Evolutionary conservation across 2,329 filamentous ascomycete species (phyloP).

Genomic region (Fusarium sarcochroum): DNA sequence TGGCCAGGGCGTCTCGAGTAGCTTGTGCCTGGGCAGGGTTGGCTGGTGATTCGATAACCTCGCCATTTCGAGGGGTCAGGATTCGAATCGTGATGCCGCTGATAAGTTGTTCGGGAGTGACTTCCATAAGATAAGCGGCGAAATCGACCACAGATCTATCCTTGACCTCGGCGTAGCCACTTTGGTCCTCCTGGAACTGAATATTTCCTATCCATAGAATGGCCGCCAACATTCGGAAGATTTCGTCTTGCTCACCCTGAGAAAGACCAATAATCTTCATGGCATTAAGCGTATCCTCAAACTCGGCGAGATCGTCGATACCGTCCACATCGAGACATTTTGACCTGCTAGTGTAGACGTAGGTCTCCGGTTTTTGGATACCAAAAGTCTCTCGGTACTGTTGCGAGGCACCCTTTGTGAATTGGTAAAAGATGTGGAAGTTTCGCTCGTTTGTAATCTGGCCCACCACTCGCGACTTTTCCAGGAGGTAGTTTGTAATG

Average conservation of each 20-base stretch:
- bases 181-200: conserved; percentile 89
- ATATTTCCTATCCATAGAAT: conserved; percentile 97
- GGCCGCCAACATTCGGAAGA: conserved; percentile 94
- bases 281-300: conserved; percentile 89
- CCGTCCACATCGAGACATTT: conserved; percentile 96
- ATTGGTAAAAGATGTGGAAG: conserved; percentile 99
- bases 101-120: conserved; percentile 83
- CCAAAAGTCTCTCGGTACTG: conserved; percentile 90
- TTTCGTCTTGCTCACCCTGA: conserved; percentile 92
- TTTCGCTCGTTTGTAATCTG: conserved; percentile 97
- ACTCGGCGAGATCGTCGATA: conserved; percentile 92
- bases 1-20: conserved; percentile 91
- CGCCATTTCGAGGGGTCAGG: conserved; percentile 76
- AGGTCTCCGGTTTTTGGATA: conserved; percentile 91
- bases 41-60: conserved; percentile 80
- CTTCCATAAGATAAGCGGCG: conserved; percentile 92
- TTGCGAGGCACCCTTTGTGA: conserved; percentile 92
- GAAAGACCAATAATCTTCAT: conserved; percentile 95
- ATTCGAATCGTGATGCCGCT: conserved; percentile 92
- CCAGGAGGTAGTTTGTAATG: conserved; percentile 97
- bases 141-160: conserved; percentile 96
- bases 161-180: conserved; percentile 86
- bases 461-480: conserved; percentile 94
- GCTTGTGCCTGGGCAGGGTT: conserved; percentile 89
- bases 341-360: conserved; percentile 92